A percentile compares a stretch with the other conserved stretches of the same genome.
phyloP scores from a whole-genome alignment of 768 basidiomycete species.

The Russula sp. region DNA sequence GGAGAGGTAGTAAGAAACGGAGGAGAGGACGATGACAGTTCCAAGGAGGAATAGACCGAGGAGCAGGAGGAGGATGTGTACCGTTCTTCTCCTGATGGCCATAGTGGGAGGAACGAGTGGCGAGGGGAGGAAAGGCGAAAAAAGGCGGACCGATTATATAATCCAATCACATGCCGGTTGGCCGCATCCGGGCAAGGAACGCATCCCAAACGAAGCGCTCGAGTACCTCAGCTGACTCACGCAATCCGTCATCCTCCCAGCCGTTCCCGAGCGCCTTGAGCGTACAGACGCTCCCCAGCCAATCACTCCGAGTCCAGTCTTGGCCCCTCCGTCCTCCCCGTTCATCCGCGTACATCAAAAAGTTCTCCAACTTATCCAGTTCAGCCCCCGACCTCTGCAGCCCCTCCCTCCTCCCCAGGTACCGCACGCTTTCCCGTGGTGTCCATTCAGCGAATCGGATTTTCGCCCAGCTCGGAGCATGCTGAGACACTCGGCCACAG shows the following conservation, averaged over 20 bases:
- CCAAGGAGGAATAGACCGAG: conserved; percentile 77
- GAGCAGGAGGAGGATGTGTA: conserved; percentile 43
- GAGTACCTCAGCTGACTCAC: conserved; percentile 42
- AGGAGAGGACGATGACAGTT: conserved; percentile 86
- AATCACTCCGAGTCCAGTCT: conserved; percentile 66
- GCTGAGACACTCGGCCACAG: conserved; percentile 38
- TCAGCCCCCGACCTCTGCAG: not conserved
- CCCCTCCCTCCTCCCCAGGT: conserved; percentile 38
- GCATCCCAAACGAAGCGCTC: conserved; percentile 41
- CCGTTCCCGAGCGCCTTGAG: conserved; percentile 41
- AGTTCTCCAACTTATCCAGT: conserved; percentile 19
- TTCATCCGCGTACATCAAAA: conserved; percentile 38
- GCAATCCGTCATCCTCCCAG: conserved; percentile 50
- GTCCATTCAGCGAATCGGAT: conserved; percentile 45
- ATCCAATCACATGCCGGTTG: conserved; percentile 29
- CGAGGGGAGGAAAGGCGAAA: conserved; percentile 16
- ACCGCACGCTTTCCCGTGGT: conserved; percentile 49
- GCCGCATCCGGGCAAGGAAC: conserved; percentile 41
- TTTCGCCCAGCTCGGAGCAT: conserved; percentile 47
- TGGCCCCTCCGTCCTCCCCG: conserved; percentile 57
- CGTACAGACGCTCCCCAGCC: conserved; percentile 46
- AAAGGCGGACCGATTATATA: conserved; percentile 1
- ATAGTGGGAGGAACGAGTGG: conserved; percentile 20
- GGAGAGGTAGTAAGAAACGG: conserved; percentile 81
- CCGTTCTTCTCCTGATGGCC: conserved; percentile 35